phyloP scores from a whole-genome alignment of 345 rosid genomes.

The Xanthoceras sorbifolium region DNA sequence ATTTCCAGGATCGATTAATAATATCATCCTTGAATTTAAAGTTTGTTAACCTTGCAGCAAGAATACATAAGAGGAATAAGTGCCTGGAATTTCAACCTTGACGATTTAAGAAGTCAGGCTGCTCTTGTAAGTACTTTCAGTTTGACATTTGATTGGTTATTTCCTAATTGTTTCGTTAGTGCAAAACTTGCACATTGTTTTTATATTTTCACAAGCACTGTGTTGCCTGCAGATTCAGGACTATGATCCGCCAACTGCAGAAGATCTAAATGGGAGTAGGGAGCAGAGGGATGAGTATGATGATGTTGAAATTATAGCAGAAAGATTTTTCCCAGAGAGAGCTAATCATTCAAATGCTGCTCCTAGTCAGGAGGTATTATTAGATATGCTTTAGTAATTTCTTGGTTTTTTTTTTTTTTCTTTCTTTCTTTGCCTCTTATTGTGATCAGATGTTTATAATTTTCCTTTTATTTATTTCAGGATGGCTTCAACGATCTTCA shows the following conservation, averaged over 20 bases:
- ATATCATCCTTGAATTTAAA: slow-evolving; percentile 18
- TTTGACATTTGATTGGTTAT: slow-evolving; percentile 7
- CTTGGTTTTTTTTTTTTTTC: slow-evolving; percentile 7
- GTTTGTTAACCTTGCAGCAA: slow-evolving; percentile 59
- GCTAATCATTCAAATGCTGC: slow-evolving; percentile 50
- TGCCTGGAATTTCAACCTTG: slow-evolving; percentile 98
- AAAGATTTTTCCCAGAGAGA: slow-evolving; percentile 43
- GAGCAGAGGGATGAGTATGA: slow-evolving; percentile 47
- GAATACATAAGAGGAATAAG: slow-evolving; percentile 95
- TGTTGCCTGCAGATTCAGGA: slow-evolving; percentile 68
- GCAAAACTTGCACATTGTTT: slow-evolving; percentile 2
- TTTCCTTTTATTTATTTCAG: slow-evolving; percentile 47
- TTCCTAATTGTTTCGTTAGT: background rate
- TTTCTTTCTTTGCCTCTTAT: slow-evolving; percentile 18
- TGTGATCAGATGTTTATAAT: slow-evolving; percentile 22
- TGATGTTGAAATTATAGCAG: slow-evolving; percentile 38
- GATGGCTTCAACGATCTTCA: slow-evolving; percentile 55
- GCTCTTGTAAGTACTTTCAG: slow-evolving; percentile 62
- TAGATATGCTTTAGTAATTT: slow-evolving; percentile 12
- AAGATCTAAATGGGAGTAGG: slow-evolving; percentile 45
- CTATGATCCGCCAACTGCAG: slow-evolving; percentile 57
- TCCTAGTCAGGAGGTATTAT: slow-evolving; percentile 62
- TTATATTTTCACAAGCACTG: slow-evolving; percentile 14
- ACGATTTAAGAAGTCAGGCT: slow-evolving; percentile 92
- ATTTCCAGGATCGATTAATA: slow-evolving; percentile 6